Percentiles rank a stretch among this genome's conserved stretches.
Evolutionary conservation across 768 basidiomycete genomes (phyloP).

Genomic region (Rhodosporidiobolus odoratus): DNA sequence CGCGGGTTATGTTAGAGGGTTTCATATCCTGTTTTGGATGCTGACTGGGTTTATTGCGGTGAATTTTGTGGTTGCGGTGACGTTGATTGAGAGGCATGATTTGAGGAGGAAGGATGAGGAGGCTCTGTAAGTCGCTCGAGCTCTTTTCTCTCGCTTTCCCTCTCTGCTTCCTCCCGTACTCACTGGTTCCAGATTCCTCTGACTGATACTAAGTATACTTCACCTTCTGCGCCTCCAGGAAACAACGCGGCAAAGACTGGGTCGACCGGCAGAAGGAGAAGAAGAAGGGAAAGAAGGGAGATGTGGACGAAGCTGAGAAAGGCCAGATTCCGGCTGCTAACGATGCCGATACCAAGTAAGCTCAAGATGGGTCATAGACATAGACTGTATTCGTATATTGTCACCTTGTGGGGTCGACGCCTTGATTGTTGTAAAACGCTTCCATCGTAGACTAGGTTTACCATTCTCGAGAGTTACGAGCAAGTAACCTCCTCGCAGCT

Average conservation of each 20-base stretch:
- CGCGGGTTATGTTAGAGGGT: slow-evolving; percentile 57
- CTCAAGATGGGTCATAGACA: not conserved
- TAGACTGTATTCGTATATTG: not conserved
- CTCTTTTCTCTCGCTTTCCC: not conserved
- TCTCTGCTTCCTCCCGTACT: not conserved
- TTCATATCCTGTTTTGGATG: slow-evolving; percentile 59
- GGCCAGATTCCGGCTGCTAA: no score
- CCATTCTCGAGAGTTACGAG: no score
- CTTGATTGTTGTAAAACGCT: no score
- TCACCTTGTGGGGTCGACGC: no score
- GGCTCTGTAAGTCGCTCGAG: slow-evolving; percentile 14
- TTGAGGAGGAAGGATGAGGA: slow-evolving; percentile 28
- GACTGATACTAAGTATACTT: no score
- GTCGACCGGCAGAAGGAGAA: slow-evolving; percentile 9
- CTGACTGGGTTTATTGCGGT: slow-evolving; percentile 57
- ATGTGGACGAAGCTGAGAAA: not conserved
- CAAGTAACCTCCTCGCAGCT: not conserved
- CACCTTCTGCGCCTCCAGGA: not conserved
- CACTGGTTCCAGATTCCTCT: not conserved
- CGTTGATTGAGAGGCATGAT: slow-evolving; percentile 14
- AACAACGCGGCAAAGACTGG: slow-evolving; percentile 30
- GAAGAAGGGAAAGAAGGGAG: slow-evolving; percentile 11
- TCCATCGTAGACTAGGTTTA: no score
- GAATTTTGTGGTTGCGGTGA: slow-evolving; percentile 51
- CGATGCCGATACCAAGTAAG: no score